Evolutionary conservation across 2,329 filamentous ascomycete genomes (phyloP), one percentile per base, ranked within the genome.

Genomic region (Septoria linicola): DNA sequence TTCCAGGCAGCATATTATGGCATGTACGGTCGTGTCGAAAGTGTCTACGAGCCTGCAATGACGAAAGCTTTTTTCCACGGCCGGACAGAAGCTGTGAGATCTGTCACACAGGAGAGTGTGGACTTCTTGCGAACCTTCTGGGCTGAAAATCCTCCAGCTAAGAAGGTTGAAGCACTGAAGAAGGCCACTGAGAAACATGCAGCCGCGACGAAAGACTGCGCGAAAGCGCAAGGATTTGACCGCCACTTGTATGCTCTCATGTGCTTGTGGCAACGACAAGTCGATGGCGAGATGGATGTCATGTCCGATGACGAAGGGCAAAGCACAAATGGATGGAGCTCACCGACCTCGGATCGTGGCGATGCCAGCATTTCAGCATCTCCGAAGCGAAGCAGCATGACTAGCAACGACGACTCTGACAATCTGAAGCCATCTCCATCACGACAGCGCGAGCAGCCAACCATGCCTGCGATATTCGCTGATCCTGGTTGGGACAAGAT

Each of bases 1-100:
- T 96, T 96, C 74, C 93, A 99, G 70, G 92, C 92, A 3, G 92
- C 93, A 1, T 97, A 99, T 75, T 99, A 96, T 65, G 93, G 93
- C 1, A 79, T 99, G 6, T 99, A 97, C 63, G 93, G 93, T 2
- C 84, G 89, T 3, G 83, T 96, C 1, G 93, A 97, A 70, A 95
- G 89, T 67, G 93, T 91, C 0, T 99, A 99, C 68, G 93, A 99
- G 71, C 93, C 93, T 6, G 92, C 93, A 35, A 97, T 99, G 93
- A 99, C 93, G 44, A 99, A 99, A 70, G 77, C 87, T 53, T 99
- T 83, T 72, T 82, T 95, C 54, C 93, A 97, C 67, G 93, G 93
- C 8, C 87, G 93, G 39, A 99, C 93, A 0, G 93, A 99, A 72
- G 92, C 93, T 3, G 87, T 99, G 58, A 82, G 93, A 39, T 84